These are phyloP conservation scores for Ceratocystis diversiconidia DNA, from an alignment of 2,329 filamentous ascomycete genomes.

Conservation along the genomic window DNA sequence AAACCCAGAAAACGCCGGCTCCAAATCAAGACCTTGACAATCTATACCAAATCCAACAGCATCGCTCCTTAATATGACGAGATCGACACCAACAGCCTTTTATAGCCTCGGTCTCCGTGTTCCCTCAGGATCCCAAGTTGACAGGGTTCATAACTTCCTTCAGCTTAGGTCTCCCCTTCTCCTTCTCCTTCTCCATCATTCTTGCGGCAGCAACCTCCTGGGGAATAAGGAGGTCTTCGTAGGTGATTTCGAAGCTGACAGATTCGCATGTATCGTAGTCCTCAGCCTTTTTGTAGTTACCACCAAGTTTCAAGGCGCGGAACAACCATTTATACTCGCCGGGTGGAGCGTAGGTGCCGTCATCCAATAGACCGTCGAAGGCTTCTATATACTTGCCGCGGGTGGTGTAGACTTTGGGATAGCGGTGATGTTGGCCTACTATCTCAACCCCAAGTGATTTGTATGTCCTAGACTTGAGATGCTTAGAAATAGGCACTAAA, in stretches of 20 bases:
- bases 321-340: slow-evolving; percentile 38
- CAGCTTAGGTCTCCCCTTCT: background rate
- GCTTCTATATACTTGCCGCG: slow-evolving; percentile 22
- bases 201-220: background rate
- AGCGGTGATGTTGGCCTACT: slow-evolving; percentile 31
- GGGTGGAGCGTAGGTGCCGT: slow-evolving; percentile 34
- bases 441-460: slow-evolving; percentile 28
- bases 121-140: background rate
- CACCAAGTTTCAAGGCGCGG: slow-evolving; percentile 37
- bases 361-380: slow-evolving; percentile 36
- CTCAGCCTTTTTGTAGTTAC: slow-evolving; percentile 29
- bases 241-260: slow-evolving; percentile 32
- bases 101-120: background rate
- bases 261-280: slow-evolving; percentile 36
- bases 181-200: background rate
- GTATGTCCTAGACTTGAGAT: slow-evolving; percentile 12
- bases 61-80: background rate
- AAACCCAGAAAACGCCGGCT: background rate
- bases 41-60: background rate
- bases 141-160: background rate
- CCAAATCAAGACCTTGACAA: too few species aligned
- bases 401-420: slow-evolving; percentile 25
- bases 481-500: slow-evolving; percentile 20
- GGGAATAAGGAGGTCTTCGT: slow-evolving; percentile 20
- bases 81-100: background rate